A percentile compares a stretch with the other conserved stretches of the same genome.
Conservation (phyloP, 306 rosid species). For the Medicago lupulina region DNA sequence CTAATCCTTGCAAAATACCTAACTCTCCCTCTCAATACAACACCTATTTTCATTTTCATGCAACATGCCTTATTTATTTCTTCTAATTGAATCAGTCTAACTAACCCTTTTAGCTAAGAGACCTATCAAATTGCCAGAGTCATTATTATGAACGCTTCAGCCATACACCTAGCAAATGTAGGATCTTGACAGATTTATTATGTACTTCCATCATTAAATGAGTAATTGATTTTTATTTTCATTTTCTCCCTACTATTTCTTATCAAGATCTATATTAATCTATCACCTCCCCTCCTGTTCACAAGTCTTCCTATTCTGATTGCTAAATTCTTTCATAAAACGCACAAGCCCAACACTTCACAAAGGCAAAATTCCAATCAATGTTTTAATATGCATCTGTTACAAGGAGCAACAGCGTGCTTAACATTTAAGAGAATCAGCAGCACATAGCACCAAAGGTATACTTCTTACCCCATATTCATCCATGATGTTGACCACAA, state of each 20-base stretch:
- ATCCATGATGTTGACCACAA: slow-evolving; percentile 80
- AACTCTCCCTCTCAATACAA: neutral
- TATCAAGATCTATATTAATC: neutral
- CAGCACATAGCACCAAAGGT: slow-evolving; percentile 1
- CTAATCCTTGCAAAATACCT: neutral
- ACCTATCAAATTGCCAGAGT: neutral
- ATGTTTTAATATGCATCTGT: slow-evolving; percentile 19
- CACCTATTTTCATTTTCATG: neutral
- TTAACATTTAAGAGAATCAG: slow-evolving; percentile 31
- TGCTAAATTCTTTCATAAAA: neutral
- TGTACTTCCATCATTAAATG: neutral
- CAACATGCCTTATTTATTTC: neutral
- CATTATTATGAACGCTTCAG: neutral
- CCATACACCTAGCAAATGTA: neutral
- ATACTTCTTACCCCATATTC: slow-evolving; percentile 77
- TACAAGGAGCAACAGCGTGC: neutral
- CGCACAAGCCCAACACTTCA: neutral
- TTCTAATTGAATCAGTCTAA: neutral
- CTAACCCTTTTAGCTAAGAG: neutral
- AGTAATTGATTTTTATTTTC: neutral
- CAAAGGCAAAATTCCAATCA: slow-evolving; percentile 18
- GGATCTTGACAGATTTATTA: neutral
- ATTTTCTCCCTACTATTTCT: neutral
- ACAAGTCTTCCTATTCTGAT: neutral
- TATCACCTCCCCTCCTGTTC: slow-evolving; percentile 1